Base-by-base conservation (phyloP, 495 filamentous ascomycete genomes). In the Gamarada debralockiae region DNA sequence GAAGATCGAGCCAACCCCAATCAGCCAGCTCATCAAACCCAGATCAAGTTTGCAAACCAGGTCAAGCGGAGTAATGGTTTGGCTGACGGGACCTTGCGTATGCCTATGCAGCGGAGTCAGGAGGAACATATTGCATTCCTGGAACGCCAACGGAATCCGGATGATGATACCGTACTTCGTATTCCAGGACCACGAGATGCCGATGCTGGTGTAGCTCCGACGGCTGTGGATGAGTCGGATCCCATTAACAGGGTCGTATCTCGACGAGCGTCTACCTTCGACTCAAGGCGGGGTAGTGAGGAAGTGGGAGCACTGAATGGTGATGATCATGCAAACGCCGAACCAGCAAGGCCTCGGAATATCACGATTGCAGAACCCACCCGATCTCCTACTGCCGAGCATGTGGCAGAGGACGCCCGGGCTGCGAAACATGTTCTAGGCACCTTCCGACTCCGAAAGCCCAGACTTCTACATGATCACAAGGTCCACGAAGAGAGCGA, bases 151-250 rank as follows among this genome's bases (percentile, higher is more conserved):
- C 78, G 89, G n/a, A 84, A 86, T 46, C 72, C 74, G 3, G 85
- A 85, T 50, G 84, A 85, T 56, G 83, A 81, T 59, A 78, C 79
- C 13, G 81, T 87, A 0, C 66, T 96, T 23, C 84, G 89, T 18
- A 96, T 97, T 52, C 92, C 92, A 0, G 89, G 89, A 38, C 92
- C 91, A 2, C 75, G 89, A 59, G 92, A 95, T 56, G 90, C 85
- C 50, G 92, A 97, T 53, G 79, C 78, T 20, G 92, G 92, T 22
- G 77, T 86, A 18, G 70, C 83, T 3, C 90, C 90, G 0, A 65
- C 84, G 56, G 70, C 76, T 4, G 67, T 92, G 14, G 72, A 75
- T 22, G 79, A 78, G 42, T 75, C 72, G 3, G 73, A 71, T 27
- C 15, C 33, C 1, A 37, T 56, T 8, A 14, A 31, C 12, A 48